Base-by-base conservation (phyloP, 768 basidiomycete genomes). In the Amyloporia xantha region DNA sequence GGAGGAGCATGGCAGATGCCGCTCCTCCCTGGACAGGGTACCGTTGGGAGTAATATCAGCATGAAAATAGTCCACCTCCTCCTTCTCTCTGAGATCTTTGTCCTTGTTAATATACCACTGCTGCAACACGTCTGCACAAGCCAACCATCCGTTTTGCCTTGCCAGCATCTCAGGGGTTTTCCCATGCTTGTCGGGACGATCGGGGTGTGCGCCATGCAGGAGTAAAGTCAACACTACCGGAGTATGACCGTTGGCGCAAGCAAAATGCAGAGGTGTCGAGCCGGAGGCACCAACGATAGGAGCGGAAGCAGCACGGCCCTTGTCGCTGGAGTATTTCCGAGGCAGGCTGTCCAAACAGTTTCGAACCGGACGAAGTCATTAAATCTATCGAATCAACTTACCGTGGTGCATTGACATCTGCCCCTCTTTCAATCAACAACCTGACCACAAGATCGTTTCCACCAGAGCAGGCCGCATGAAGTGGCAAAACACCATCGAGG, bases 361-460 rank as follows among this genome's bases (percentile, higher is more conserved):
- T 10, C 9, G 38, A 19, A 41, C 40, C 49, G 50, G 26, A 41
- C 30, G 42, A 35, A 6, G 47, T 17, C 27, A 19, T 15, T 27
- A 39, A n/a, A n/a, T 35, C n/a, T 35, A 51, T 17, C 48, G 48
- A 40, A 13, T 46, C 35, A 43, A 64, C 78, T 52, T 46, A 89
- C 88, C 94, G 82, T 46, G 91, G 86, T 3, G 93, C 93, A 67
- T 98, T 98, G 25, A 97, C 95, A 63, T 99, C 96, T n/a, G 96
- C 96, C 19, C 96, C 95, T 50, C 82, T 73, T 53, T 96, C 91
- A 60, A 99, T 86, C 40, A 99, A 71, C 54, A 94, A 75, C 59
- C 81, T 79, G 35, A 98, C 92, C 38, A 97, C 88, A 49, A 83
- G 77, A 48, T 87, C 89, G 61, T 81, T 89, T 1, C 96, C 96